Evolutionary conservation across 2,329 filamentous ascomycete genomes (phyloP).

Genomic region (Alternaria burnsii): DNA sequence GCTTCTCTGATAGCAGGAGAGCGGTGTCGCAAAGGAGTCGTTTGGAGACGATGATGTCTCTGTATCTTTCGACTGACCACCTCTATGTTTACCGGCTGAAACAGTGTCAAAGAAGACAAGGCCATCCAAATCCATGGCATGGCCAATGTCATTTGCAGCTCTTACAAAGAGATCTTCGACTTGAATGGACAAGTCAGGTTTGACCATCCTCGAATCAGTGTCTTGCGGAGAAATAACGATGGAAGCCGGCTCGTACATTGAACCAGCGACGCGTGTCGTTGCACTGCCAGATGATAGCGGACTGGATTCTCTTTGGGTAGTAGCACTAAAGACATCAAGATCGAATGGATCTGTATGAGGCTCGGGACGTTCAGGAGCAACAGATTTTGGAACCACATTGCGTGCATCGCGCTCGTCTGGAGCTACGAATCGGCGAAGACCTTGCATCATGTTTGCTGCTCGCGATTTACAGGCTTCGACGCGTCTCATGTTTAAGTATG

Average conservation of each 20-base stretch:
- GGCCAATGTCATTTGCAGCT: conserved; percentile 15
- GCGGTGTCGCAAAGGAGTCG: conserved; percentile 3
- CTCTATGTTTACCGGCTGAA: not conserved
- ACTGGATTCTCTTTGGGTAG: conserved; percentile 2
- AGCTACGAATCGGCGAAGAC: conserved; percentile 17
- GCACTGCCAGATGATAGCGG: not conserved
- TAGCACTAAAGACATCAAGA: conserved; percentile 7
- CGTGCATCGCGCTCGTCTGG: not conserved
- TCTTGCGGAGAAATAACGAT: not conserved
- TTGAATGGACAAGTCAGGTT: conserved; percentile 2
- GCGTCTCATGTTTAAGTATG: conserved; percentile 18
- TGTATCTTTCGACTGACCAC: not conserved
- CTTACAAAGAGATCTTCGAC: conserved; percentile 10
- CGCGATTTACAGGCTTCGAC: conserved; percentile 13
- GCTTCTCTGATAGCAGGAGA: conserved; percentile 12
- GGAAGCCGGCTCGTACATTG: not conserved
- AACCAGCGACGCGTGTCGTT: not conserved
- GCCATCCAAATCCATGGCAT: conserved; percentile 18
- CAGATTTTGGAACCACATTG: not conserved
- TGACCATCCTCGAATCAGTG: not conserved
- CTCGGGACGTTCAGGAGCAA: not conserved
- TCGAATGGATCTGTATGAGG: conserved; percentile 5
- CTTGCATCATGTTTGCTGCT: conserved; percentile 20
- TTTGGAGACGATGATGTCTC: not conserved
- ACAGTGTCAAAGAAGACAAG: conserved; percentile 18